Conservation (phyloP, 208 protist genomes). For the Tritrichomonas foetus region DNA sequence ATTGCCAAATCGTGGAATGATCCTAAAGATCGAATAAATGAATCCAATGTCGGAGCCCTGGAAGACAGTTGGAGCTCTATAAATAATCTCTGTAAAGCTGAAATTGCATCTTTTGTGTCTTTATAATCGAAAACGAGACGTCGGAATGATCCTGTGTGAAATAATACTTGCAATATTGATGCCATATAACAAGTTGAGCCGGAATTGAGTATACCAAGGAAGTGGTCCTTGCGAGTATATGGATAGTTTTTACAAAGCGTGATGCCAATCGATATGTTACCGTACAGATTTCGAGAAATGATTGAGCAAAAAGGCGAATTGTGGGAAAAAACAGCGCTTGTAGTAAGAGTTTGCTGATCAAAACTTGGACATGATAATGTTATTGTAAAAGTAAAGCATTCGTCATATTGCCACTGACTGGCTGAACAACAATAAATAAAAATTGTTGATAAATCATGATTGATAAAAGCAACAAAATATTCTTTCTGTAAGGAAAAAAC, state of each 20-base stretch:
- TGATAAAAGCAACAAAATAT: neutral
- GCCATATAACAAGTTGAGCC: slow-evolving; percentile 10
- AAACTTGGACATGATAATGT: neutral
- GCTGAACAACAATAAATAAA: neutral
- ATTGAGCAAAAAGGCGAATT: neutral
- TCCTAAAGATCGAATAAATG: neutral
- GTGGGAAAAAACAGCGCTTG: neutral
- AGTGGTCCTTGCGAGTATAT: neutral
- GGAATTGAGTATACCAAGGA: neutral
- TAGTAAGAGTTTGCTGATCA: neutral
- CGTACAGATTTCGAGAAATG: neutral
- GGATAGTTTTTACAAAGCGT: neutral
- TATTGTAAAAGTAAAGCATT: neutral
- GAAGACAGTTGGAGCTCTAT: neutral
- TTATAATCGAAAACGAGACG: neutral
- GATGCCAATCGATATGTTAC: neutral
- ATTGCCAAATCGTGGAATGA: neutral
- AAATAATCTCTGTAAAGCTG: neutral
- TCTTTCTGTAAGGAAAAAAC: neutral
- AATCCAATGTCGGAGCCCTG: neutral
- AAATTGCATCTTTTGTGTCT: neutral
- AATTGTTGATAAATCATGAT: neutral
- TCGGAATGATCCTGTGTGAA: neutral
- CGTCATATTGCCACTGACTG: neutral
- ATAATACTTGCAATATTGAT: neutral